Evolutionary conservation across 2,329 filamentous ascomycete genomes (phyloP).

Genomic region (Aschersonia sp.): DNA sequence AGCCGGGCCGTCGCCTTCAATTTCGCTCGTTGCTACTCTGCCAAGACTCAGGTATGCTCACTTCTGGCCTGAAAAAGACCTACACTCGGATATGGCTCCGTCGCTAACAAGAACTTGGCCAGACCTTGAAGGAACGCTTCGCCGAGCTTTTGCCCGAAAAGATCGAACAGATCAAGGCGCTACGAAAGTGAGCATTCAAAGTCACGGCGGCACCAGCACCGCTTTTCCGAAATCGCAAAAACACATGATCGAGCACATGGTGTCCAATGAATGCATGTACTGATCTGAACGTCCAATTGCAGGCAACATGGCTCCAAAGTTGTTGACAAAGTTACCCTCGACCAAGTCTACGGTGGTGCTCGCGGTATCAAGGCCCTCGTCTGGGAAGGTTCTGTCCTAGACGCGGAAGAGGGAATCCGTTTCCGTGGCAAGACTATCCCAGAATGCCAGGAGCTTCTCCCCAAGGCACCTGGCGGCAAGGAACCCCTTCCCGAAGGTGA

Average conservation of each 20-base stretch:
- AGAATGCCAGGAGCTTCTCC: slow-evolving; percentile 94
- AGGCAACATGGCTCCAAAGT: slow-evolving; percentile 94
- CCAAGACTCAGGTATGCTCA: slow-evolving; percentile 55
- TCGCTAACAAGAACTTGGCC: slow-evolving; percentile 2
- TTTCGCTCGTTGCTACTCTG: slow-evolving; percentile 80
- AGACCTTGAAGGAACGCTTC: slow-evolving; percentile 98
- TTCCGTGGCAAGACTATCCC: slow-evolving; percentile 99
- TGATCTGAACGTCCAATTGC: slow-evolving; percentile 7
- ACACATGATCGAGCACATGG: not conserved
- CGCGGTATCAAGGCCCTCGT: slow-evolving; percentile 98
- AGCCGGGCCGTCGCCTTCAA: slow-evolving; percentile 62
- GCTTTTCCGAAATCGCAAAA: not conserved
- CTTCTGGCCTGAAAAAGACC: not conserved
- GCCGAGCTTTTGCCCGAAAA: slow-evolving; percentile 90
- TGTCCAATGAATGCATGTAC: not conserved
- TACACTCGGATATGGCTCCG: not conserved
- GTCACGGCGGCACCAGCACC: not conserved
- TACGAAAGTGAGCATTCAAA: slow-evolving; percentile 61
- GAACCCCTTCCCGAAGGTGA: slow-evolving; percentile 91
- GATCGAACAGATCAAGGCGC: slow-evolving; percentile 98
- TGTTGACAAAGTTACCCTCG: slow-evolving; percentile 92
- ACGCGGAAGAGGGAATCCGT: slow-evolving; percentile 97
- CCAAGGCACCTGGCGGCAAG: slow-evolving; percentile 90
- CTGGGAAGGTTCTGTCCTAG: slow-evolving; percentile 97
- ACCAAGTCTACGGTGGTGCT: slow-evolving; percentile 98